Conservation (phyloP, 257 asterid species). For the Ocimum tenuiflorum region DNA sequence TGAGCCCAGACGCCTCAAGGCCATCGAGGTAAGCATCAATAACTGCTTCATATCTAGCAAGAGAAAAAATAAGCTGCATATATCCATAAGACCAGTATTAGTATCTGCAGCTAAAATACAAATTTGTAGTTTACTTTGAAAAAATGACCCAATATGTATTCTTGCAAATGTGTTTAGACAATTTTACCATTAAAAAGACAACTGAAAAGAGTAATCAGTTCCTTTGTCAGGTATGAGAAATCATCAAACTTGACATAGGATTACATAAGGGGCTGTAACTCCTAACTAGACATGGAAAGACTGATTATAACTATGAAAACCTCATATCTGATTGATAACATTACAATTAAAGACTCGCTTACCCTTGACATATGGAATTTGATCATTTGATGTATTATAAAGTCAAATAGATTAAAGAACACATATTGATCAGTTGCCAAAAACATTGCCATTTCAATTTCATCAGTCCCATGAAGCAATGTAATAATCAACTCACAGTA, state of each 20-base stretch:
- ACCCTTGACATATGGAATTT: neutral
- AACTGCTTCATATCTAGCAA: constrained; percentile 92
- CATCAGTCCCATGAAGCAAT: constrained; percentile 4
- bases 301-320: neutral
- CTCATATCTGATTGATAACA: neutral
- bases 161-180: neutral
- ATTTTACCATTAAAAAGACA: neutral
- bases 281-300: neutral
- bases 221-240: neutral
- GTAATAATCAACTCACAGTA: constrained; percentile 53
- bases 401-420: neutral
- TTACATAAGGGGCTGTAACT: neutral
- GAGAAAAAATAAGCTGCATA: constrained; percentile 89
- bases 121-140: neutral
- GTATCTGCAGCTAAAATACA: constrained; percentile 4
- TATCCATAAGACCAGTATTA: constrained; percentile 15
- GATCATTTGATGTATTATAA: neutral
- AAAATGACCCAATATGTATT: neutral
- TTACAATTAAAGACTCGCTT: neutral
- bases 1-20: constrained; percentile 94
- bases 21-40: constrained; percentile 99
- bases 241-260: neutral
- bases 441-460: neutral
- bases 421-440: neutral
- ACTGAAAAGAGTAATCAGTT: neutral